Evolutionary conservation across 495 filamentous ascomycete genomes (phyloP).

Genomic region (Parachaetomium inaequale): DNA sequence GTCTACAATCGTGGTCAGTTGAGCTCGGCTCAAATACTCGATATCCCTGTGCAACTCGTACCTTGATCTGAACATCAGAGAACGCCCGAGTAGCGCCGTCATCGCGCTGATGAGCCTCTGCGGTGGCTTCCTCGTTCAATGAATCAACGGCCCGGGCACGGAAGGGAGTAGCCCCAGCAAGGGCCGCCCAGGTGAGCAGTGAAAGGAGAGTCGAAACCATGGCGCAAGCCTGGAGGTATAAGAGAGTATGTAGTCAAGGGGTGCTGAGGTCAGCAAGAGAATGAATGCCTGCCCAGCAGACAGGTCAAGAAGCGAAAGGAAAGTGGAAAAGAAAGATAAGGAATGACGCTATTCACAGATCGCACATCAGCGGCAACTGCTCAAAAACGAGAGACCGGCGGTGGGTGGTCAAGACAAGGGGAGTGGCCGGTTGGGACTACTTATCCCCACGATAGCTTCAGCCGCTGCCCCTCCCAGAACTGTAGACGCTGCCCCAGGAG

Average conservation of each 20-base stretch:
- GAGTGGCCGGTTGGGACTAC: slow-evolving; percentile 10
- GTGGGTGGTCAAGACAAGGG: slow-evolving; percentile 2
- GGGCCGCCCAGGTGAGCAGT: slow-evolving; percentile 27
- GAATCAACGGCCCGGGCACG: slow-evolving; percentile 37
- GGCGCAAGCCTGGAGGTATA: slow-evolving; percentile 2
- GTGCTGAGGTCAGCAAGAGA: slow-evolving; percentile 20
- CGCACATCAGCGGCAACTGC: slow-evolving; percentile 9
- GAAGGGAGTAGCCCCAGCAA: slow-evolving; percentile 27
- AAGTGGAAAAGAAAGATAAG: slow-evolving; percentile 20
- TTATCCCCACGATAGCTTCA: slow-evolving; percentile 16
- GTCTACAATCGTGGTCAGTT: slow-evolving; percentile 33
- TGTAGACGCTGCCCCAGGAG: slow-evolving; percentile 8
- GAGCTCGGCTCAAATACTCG: too few relatives aligned
- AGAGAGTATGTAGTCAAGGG: slow-evolving; percentile 7
- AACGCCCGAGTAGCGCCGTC: slow-evolving; percentile 48
- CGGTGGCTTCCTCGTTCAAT: slow-evolving; percentile 46
- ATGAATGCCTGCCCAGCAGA: slow-evolving; percentile 38
- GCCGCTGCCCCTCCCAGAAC: not conserved
- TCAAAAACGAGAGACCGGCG: slow-evolving; percentile 1
- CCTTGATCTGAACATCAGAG: slow-evolving; percentile 47
- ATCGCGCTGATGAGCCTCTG: slow-evolving; percentile 50
- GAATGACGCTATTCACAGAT: slow-evolving; percentile 30
- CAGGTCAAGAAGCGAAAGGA: slow-evolving; percentile 21
- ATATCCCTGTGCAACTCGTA: slow-evolving; percentile 20
- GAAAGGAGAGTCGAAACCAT: slow-evolving; percentile 29